Conservation (phyloP, 1,284 basidiomycete genomes). For the Cryptococcus amylolentus region DNA sequence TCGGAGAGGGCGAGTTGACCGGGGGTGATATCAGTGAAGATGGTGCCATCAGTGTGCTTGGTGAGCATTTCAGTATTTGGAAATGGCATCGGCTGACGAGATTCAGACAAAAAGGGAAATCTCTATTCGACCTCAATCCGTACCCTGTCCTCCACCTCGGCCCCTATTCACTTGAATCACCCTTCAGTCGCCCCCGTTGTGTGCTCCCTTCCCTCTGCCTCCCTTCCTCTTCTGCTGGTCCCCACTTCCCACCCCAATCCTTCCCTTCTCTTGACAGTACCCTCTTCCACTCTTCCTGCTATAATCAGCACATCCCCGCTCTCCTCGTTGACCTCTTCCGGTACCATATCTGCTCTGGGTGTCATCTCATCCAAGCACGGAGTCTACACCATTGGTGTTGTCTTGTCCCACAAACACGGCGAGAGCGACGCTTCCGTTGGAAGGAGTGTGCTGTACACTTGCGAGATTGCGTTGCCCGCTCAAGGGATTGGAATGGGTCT, state of each 20-base stretch:
- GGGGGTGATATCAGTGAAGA: conserved; percentile 29
- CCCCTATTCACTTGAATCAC: conserved; percentile 7
- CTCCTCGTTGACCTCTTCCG: conserved; percentile 19
- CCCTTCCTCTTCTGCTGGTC: conserved; percentile 26
- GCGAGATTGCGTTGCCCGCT: conserved; percentile 31
- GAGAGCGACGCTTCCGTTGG: conserved; percentile 18
- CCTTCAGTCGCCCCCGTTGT: conserved; percentile 25
- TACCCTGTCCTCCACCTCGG: conserved; percentile 5
- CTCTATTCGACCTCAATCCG: conserved; percentile 8
- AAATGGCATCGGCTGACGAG: background rate
- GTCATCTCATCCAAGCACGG: conserved; percentile 16
- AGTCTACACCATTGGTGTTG: conserved; percentile 17
- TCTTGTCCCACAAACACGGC: conserved; percentile 19
- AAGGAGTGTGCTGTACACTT: conserved; percentile 35
- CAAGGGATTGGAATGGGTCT: conserved; percentile 37
- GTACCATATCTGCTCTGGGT: conserved; percentile 25
- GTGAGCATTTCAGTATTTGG: conserved; percentile 11
- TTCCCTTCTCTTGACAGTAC: conserved; percentile 30
- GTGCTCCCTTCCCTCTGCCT: conserved; percentile 1
- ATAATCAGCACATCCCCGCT: conserved; percentile 23
- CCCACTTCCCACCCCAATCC: conserved; percentile 25
- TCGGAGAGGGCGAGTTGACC: conserved; percentile 10
- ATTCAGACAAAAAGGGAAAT: conserved; percentile 3
- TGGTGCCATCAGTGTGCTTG: conserved; percentile 30
- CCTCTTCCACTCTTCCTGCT: conserved; percentile 26